phyloP scores from a whole-genome alignment of 2,329 filamentous ascomycete species.

The Leptographium radiaticola region DNA sequence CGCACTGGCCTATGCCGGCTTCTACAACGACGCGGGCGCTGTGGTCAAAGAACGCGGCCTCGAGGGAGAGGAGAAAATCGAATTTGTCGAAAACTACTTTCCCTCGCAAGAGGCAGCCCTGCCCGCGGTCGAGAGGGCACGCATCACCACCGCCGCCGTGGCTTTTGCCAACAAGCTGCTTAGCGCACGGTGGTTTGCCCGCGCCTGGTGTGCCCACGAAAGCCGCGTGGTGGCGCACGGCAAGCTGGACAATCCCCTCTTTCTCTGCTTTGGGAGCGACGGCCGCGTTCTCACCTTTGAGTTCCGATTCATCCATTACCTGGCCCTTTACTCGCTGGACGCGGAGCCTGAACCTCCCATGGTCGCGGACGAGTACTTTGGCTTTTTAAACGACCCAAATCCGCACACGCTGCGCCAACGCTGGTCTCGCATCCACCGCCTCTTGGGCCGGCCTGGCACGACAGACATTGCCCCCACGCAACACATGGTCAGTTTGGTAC shows the following conservation, averaged over 20 bases:
- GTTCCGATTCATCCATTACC: conserved; percentile 14
- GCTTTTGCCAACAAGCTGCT: conserved; percentile 10
- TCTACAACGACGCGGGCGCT: conserved; percentile 10
- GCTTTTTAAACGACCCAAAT: conserved; percentile 3
- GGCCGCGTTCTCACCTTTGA: conserved; percentile 11
- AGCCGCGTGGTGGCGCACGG: conserved; percentile 11
- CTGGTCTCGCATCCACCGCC: neutral
- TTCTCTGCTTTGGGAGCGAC: conserved; percentile 12
- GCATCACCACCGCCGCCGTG: neutral
- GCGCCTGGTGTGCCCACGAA: conserved; percentile 16
- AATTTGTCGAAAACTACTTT: conserved; percentile 10
- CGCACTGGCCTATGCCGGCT: conserved; percentile 8
- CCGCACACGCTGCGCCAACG: conserved; percentile 9
- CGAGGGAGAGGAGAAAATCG: conserved; percentile 6
- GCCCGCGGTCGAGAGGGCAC: neutral
- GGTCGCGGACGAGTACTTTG: neutral
- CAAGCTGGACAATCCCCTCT: conserved; percentile 12
- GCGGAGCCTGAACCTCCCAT: neutral
- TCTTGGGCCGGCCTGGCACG: conserved; percentile 2
- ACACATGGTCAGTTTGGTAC: conserved; percentile 11
- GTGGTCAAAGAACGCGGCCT: conserved; percentile 3
- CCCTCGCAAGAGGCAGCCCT: conserved; percentile 2
- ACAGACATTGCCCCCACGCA: conserved; percentile 7
- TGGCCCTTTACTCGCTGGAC: conserved; percentile 5
- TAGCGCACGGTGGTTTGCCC: conserved; percentile 12